phyloP scores from a whole-genome alignment of 352 stramenopile genomes.

The Pythium graminicola region DNA sequence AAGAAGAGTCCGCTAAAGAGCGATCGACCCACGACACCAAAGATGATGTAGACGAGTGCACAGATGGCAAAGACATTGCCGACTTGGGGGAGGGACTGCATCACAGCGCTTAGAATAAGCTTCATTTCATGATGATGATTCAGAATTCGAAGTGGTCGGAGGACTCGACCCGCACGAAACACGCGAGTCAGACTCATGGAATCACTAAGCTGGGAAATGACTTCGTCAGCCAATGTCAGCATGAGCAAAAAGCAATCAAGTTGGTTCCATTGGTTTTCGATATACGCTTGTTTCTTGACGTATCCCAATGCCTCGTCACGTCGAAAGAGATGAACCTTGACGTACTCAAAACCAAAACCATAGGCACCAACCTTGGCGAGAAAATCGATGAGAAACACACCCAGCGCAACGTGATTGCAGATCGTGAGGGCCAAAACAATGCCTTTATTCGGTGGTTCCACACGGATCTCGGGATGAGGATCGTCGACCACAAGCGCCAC shows the following conservation, averaged over 20 bases:
- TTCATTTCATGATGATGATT: slow-evolving; percentile 81
- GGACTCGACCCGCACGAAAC: slow-evolving; percentile 61
- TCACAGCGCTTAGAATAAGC: slow-evolving; percentile 58
- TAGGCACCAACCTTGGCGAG: slow-evolving; percentile 44
- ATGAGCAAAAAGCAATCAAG: slow-evolving; percentile 57
- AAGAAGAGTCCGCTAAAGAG: slow-evolving; percentile 65
- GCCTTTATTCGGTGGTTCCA: slow-evolving; percentile 28
- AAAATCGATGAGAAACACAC: slow-evolving; percentile 53
- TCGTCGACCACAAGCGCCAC: slow-evolving; percentile 66
- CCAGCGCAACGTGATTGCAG: slow-evolving; percentile 41
- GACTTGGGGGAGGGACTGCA: slow-evolving; percentile 58
- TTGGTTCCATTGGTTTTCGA: slow-evolving; percentile 75
- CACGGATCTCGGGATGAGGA: slow-evolving; percentile 54
- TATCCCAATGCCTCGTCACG: slow-evolving; percentile 58
- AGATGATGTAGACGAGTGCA: slow-evolving; percentile 73
- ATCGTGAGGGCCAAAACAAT: slow-evolving; percentile 31
- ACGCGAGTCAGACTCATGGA: slow-evolving; percentile 38
- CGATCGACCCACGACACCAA: slow-evolving; percentile 57
- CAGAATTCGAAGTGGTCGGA: slow-evolving; percentile 60
- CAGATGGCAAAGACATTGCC: slow-evolving; percentile 69
- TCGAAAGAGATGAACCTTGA: slow-evolving; percentile 51
- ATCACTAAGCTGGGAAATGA: slow-evolving; percentile 39
- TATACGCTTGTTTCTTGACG: slow-evolving; percentile 59
- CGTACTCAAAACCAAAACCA: slow-evolving; percentile 59
- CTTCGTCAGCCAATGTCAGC: slow-evolving; percentile 47